These are phyloP conservation scores for Colletotrichum paranaense DNA, from an alignment of 2,329 filamentous ascomycete species.

Conservation along the genomic window DNA sequence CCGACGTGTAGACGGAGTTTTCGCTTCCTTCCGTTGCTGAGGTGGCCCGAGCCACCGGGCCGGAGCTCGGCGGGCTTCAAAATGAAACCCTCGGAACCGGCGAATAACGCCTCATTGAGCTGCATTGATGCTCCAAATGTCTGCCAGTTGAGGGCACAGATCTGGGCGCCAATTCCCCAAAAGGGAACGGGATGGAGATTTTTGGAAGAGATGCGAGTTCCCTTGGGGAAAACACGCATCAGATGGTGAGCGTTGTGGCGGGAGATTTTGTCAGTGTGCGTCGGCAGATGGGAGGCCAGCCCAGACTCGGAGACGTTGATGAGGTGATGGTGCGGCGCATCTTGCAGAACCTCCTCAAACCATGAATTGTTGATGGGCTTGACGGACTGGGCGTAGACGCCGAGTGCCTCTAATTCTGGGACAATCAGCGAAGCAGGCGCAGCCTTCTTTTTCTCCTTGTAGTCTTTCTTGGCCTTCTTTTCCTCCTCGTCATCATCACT, in stretches of 20 bases:
- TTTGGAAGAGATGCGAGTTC: slow-evolving; percentile 73
- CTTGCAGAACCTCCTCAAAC: slow-evolving; percentile 64
- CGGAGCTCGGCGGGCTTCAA: slow-evolving; percentile 72
- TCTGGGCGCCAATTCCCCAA: slow-evolving; percentile 76
- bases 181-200: slow-evolving; percentile 73
- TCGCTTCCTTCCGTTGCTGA: slow-evolving; percentile 55
- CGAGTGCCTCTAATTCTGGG: slow-evolving; percentile 72
- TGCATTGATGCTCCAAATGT: slow-evolving; percentile 74
- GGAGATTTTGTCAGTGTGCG: slow-evolving; percentile 59
- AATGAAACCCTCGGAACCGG: slow-evolving; percentile 72
- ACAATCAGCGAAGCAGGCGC: slow-evolving; percentile 63
- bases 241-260: slow-evolving; percentile 72
- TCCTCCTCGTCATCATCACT: slow-evolving; percentile 56
- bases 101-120: slow-evolving; percentile 76
- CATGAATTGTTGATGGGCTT: slow-evolving; percentile 75
- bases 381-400: slow-evolving; percentile 77
- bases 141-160: slow-evolving; percentile 78
- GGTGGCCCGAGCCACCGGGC: slow-evolving; percentile 61
- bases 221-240: slow-evolving; percentile 79
- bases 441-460: slow-evolving; percentile 61
- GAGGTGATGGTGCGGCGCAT: slow-evolving; percentile 72
- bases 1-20: slow-evolving; percentile 68
- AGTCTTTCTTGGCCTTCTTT: slow-evolving; percentile 52
- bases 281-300: slow-evolving; percentile 62
- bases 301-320: slow-evolving; percentile 77